phyloP scores from a whole-genome alignment of 352 stramenopile genomes.

The Phytophthora crassamura region DNA sequence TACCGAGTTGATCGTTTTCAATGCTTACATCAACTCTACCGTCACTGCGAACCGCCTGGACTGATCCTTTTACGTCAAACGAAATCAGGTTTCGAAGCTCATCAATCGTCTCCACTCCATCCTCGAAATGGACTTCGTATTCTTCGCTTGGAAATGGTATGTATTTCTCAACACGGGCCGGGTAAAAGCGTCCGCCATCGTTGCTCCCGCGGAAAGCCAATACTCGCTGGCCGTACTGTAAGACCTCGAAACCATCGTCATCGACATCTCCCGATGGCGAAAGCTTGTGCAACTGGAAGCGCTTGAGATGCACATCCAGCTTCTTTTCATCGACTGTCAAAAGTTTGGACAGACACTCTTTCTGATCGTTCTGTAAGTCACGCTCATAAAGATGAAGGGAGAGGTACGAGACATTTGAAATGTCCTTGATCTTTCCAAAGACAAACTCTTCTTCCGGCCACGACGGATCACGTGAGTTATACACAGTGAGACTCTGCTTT shows the following conservation, averaged over 20 bases:
- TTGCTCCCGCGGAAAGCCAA: slow-evolving; percentile 66
- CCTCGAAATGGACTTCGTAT: slow-evolving; percentile 69
- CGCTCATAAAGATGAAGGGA: slow-evolving; percentile 76
- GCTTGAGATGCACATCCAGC: slow-evolving; percentile 44
- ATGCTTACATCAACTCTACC: slow-evolving; percentile 64
- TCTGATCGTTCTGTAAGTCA: slow-evolving; percentile 49
- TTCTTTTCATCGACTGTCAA: slow-evolving; percentile 44
- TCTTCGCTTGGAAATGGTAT: slow-evolving; percentile 51
- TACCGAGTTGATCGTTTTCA: slow-evolving; percentile 7
- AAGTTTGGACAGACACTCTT: slow-evolving; percentile 38
- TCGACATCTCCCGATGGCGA: slow-evolving; percentile 54
- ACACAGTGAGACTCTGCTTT: slow-evolving; percentile 75
- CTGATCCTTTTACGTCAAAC: slow-evolving; percentile 58
- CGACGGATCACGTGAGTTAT: slow-evolving; percentile 58
- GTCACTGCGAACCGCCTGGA: slow-evolving; percentile 55
- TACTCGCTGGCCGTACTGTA: slow-evolving; percentile 69
- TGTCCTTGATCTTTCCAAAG: slow-evolving; percentile 60
- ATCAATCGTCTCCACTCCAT: slow-evolving; percentile 59
- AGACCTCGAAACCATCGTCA: slow-evolving; percentile 53
- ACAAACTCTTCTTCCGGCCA: slow-evolving; percentile 75
- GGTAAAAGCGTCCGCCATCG: slow-evolving; percentile 66
- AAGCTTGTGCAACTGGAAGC: slow-evolving; percentile 64
- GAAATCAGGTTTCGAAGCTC: slow-evolving; percentile 70
- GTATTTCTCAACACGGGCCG: slow-evolving; percentile 60
- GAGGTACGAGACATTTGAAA: slow-evolving; percentile 63